Base-by-base conservation (phyloP, 805 yeast genomes). In the Isabelozyma gotoi region DNA sequence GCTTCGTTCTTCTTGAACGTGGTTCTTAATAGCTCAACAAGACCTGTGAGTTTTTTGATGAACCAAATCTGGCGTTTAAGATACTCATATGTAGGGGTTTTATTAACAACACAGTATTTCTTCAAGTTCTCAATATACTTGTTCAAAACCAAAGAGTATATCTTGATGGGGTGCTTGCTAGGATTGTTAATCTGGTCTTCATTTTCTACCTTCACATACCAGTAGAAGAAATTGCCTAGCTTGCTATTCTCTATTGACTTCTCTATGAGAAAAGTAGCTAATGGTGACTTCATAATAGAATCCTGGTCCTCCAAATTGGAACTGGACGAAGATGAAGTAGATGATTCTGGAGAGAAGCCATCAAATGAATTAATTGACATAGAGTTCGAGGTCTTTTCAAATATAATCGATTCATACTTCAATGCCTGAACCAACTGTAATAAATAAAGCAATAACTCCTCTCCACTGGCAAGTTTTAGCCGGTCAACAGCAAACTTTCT, bases 401-500 rank as follows among this genome's bases (percentile, higher is more conserved):
- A 36, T 4, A 61, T 60, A 33, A 63, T 44, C 8, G 68, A 53
- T 56, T 94, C 99, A 60, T 88, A 88, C 53, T 88, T 85, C 31
- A 92, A 77, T 0, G 96, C 96, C 57, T 91, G 97, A 0, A 92
- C 98, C 14, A 92, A 71, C 63, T 94, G 99, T 43, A 92, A 74
- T 49, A 94, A 67, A 56, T 88, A 94, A 47, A 91, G 71, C 43
- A 87, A 84, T 12, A 94, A 62, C 49, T 92, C 97, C 8, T 78
- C 83, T 53, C 88, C 94, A 29, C 81, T 77, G 0, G 97, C 96
- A 46, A 81, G 74, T 42, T 81, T 78, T 38, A 92, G 68, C 45
- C 97, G 68, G 50, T 88, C 87, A 1, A 92, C 96, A 0, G 99
- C 99, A 71, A 88, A 87, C 5, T 87, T 80, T 38, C 97, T 71